Evolutionary conservation across 768 basidiomycete species (phyloP).

Genomic region (Suillus occidentalis): DNA sequence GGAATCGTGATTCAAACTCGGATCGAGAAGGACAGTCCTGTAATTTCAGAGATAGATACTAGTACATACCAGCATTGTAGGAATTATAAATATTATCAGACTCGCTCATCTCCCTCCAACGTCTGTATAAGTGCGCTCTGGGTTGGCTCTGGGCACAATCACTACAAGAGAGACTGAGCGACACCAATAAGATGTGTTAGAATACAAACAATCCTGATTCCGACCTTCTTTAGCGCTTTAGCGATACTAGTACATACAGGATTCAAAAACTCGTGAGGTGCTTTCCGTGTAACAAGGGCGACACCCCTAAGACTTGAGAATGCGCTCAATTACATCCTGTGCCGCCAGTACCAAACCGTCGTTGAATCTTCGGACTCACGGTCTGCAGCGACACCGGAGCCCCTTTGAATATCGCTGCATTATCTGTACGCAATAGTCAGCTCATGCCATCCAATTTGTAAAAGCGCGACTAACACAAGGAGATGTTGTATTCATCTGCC

Average conservation of each 20-base stretch:
- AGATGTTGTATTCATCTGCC: conserved; percentile 21
- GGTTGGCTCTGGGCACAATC: not conserved
- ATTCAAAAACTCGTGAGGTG: not conserved
- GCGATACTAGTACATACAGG: not conserved
- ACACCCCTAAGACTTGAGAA: conserved; percentile 20
- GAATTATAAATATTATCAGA: not conserved
- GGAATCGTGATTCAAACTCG: not conserved
- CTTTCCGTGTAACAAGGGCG: conserved; percentile 9
- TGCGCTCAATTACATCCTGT: conserved; percentile 23
- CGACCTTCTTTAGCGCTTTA: not conserved
- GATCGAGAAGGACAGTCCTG: not conserved
- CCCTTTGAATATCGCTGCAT: conserved; percentile 16
- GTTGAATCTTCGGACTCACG: conserved; percentile 23
- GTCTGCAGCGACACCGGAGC: conserved; percentile 25
- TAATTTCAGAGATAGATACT: not conserved
- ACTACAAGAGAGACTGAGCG: not conserved
- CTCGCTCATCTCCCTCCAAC: not conserved
- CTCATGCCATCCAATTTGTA: not conserved
- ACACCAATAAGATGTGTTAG: not conserved
- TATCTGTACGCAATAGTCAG: conserved; percentile 20
- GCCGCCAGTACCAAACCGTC: conserved; percentile 30
- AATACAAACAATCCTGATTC: not conserved
- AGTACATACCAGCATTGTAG: not conserved
- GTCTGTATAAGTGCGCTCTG: not conserved
- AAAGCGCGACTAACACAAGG: conserved; percentile 18